Evolutionary conservation across 305 asterid species (phyloP).

Genomic region (Fraxinus platypoda): DNA sequence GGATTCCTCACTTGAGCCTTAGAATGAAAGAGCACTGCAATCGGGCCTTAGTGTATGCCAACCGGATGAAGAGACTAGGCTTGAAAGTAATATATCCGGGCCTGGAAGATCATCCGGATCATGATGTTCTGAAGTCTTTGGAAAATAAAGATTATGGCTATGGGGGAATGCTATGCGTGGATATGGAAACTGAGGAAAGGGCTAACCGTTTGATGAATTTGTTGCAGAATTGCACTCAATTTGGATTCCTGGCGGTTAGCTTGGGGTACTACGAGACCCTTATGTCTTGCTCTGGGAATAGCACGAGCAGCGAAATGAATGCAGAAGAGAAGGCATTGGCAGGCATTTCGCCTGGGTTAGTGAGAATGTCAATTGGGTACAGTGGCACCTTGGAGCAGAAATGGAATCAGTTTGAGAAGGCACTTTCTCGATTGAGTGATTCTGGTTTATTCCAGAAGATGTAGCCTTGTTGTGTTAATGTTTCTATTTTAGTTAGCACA

Average conservation of each 20-base stretch:
- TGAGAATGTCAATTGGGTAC: conserved; percentile 89
- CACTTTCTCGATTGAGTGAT: conserved; percentile 54
- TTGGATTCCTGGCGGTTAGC: conserved; percentile 93
- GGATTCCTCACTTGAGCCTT: conserved; percentile 76
- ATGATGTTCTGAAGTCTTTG: conserved; percentile 50
- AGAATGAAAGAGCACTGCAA: conserved; percentile 88
- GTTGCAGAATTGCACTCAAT: conserved; percentile 62
- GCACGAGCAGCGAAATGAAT: conserved; percentile 89
- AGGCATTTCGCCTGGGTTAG: conserved; percentile 82
- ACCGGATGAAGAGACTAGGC: conserved; percentile 67
- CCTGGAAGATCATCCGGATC: conserved; percentile 71
- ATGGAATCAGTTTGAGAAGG: conserved; percentile 85
- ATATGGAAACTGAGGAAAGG: conserved; percentile 81
- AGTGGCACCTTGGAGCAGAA: conserved; percentile 83
- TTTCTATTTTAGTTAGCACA: neutral
- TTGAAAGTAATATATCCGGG: conserved; percentile 84
- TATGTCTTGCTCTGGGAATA: conserved; percentile 93
- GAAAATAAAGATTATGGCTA: conserved; percentile 67
- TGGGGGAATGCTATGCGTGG: conserved; percentile 77
- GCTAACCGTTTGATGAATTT: conserved; percentile 74
- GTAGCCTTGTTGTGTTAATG: neutral
- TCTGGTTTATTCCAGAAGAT: conserved; percentile 26
- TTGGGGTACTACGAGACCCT: conserved; percentile 90
- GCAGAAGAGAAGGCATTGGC: conserved; percentile 69
- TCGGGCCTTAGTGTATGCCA: conserved; percentile 59